Evolutionary conservation across 257 asterid genomes (phyloP), one percentile per base, ranked within the genome.

Genomic region (Linderniella brevidens): DNA sequence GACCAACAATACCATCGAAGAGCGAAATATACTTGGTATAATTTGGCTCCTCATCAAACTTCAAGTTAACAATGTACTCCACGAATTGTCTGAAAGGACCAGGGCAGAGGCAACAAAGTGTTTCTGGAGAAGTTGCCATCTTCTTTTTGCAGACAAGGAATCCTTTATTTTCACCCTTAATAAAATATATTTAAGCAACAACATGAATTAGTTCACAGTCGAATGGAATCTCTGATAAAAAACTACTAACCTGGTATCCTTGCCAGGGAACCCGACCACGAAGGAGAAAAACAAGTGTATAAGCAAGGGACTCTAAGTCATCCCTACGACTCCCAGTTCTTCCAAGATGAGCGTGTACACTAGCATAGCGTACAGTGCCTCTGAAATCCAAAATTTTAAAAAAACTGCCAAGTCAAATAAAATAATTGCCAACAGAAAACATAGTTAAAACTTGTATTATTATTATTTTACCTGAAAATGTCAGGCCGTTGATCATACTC

Each of bases 401-500:
- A 12, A 12, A 35, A 61, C 25, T 8, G n/a, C 6, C 41, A 54
- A 11, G n/a, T 17, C 19, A 19, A 8, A 17, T 14, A n/a, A 45
- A 45, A 8, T 11, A 16, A 3, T 11, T 29, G 25, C 19, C 13
- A 46, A 17, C 35, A 35, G 51, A 15, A 0, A 13, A 8, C 11
- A 9, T 11, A 46, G 32, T 17, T 17, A 18, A 18, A 13, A 39
- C 15, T 10, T 39, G 13, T 10, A 17, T 17, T 25, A 42, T 35
- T 47, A 47, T 18, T 43, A 35, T 11, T 44, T 42, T 51, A 81
- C 93, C 93, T 81, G 51, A 81, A 81, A 15, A 75, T 72, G 66
- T 75, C 86, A 14, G 90, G 93, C 13, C 82, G 68, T 46, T 78
- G 92, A 59, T 81, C 88, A 70, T 81, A 81, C 12, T 75, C 78